Evolutionary conservation across 164 flowering plant genomes (phyloP).

Genomic region (Berberis vulgaris): DNA sequence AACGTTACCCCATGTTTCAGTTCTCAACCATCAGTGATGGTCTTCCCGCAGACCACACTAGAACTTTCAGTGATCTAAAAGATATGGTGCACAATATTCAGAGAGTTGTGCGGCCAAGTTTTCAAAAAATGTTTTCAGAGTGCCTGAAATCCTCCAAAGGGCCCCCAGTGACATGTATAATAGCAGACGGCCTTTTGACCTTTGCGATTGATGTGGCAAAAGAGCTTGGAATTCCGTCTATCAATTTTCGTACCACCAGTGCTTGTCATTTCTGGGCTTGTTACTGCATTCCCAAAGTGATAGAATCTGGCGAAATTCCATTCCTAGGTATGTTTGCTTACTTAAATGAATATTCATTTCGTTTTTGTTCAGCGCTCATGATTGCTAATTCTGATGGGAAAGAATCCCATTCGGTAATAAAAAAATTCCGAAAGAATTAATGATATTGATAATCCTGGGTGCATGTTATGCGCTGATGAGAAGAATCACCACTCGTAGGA

Average conservation of each 20-base stretch:
- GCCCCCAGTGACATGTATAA: slow-evolving; percentile 24
- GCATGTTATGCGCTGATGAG: no score
- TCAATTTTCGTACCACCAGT: slow-evolving; percentile 32
- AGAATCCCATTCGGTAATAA: no score
- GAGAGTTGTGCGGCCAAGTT: slow-evolving; percentile 17
- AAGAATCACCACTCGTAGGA: no score
- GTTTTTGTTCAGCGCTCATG: no score
- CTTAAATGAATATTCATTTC: no score
- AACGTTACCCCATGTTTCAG: slow-evolving; percentile 20
- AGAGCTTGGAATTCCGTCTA: slow-evolving; percentile 27
- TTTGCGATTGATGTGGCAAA: slow-evolving; percentile 26
- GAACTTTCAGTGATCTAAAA: slow-evolving; percentile 12
- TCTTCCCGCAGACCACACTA: slow-evolving; percentile 17
- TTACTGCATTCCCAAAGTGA: no score
- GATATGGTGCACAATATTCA: slow-evolving; percentile 14
- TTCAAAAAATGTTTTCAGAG: slow-evolving; percentile 20
- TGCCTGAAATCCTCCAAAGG: not conserved
- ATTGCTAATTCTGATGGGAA: no score
- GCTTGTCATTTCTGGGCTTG: not conserved
- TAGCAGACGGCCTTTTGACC: slow-evolving; percentile 32
- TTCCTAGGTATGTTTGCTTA: no score
- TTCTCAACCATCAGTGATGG: slow-evolving; percentile 10
- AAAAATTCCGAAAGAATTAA: no score
- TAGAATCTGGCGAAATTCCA: no score
- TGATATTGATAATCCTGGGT: no score